Evolutionary conservation across 139 green algal species (phyloP).

Genomic region (Yamagishiella unicocca): DNA sequence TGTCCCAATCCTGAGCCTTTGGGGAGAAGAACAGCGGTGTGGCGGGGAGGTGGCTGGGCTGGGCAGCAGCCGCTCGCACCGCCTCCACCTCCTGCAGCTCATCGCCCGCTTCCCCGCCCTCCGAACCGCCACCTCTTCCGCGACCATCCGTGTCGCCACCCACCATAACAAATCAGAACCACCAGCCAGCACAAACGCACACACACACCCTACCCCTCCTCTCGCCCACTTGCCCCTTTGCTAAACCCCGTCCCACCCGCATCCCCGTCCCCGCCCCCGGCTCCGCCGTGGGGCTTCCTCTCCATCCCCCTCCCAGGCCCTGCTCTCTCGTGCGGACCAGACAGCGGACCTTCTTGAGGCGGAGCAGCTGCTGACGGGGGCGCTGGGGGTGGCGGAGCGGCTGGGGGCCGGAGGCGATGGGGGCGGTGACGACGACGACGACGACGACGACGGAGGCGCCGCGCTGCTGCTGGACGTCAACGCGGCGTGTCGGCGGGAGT

Average conservation of each 20-base stretch:
- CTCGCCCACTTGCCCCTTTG: not conserved
- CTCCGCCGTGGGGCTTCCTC: too few relatives aligned
- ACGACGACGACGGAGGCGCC: not conserved
- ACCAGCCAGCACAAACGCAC: too few relatives aligned
- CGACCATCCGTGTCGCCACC: too few relatives aligned
- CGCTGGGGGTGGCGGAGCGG: constrained; percentile 15
- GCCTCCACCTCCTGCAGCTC: too few relatives aligned
- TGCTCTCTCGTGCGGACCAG: not conserved
- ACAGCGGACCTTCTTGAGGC: constrained; percentile 1
- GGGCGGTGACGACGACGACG: not conserved
- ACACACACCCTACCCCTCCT: too few relatives aligned
- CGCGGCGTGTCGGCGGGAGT: constrained; percentile 49
- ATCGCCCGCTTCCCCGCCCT: too few relatives aligned
- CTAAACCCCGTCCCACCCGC: not conserved
- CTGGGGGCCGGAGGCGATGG: constrained; percentile 12
- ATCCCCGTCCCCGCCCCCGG: not conserved
- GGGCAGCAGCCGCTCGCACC: too few relatives aligned
- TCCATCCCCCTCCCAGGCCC: constrained; percentile 5
- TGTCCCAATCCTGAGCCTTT: too few relatives aligned
- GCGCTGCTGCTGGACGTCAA: constrained; percentile 41
- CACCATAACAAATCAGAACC: too few relatives aligned
- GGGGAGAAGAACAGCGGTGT: too few relatives aligned
- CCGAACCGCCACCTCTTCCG: too few relatives aligned
- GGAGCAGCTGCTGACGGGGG: constrained; percentile 28
- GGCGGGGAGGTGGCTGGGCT: too few relatives aligned